These are phyloP conservation scores for Capsicum pubescens DNA, from an alignment of 257 asterid genomes.

Conservation along the genomic window DNA sequence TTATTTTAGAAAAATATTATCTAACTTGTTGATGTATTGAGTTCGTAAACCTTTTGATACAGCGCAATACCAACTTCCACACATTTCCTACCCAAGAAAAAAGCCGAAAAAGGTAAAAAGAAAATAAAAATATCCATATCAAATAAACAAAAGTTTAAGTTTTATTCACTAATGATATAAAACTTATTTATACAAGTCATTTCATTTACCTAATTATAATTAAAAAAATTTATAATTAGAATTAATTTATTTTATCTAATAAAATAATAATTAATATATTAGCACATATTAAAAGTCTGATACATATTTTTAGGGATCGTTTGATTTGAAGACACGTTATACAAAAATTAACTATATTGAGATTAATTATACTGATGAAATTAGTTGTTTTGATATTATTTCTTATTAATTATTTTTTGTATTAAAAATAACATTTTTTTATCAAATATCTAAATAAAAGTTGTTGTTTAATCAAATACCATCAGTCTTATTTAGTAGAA, in stretches of 20 bases:
- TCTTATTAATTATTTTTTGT: too few species aligned
- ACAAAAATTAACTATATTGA: too few species aligned
- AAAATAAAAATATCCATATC: neutral
- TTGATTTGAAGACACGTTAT: too few species aligned
- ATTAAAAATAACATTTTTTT: too few species aligned
- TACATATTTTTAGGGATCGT: too few species aligned
- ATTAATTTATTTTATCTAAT: neutral
- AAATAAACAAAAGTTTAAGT: neutral
- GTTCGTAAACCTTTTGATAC: neutral
- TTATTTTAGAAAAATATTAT: neutral
- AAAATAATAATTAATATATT: neutral
- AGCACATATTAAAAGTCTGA: neutral
- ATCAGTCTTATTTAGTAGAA: too few species aligned
- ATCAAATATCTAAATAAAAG: too few species aligned
- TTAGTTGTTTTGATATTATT: too few species aligned
- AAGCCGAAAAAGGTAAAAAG: neutral
- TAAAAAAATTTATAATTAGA: neutral
- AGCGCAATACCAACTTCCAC: neutral
- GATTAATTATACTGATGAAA: too few species aligned
- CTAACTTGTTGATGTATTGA: neutral
- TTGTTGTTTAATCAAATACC: too few species aligned
- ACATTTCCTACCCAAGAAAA: constrained; percentile 18
- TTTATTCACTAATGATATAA: neutral
- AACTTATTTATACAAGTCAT: neutral
- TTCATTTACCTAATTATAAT: neutral